phyloP scores from a whole-genome alignment of 148 eudicot genomes.

The Beta vulgaris region DNA sequence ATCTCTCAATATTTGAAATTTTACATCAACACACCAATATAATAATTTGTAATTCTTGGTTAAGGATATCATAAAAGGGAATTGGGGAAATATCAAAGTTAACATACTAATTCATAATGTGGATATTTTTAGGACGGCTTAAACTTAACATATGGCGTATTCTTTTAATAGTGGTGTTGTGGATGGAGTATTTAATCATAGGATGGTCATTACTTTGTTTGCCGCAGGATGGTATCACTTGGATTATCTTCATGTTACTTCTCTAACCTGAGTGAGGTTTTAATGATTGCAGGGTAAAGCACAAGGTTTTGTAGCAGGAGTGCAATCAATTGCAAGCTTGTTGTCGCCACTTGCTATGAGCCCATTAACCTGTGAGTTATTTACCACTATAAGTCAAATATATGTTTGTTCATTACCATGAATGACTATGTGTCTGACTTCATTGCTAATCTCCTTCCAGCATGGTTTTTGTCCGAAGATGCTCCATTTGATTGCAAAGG shows the following conservation, averaged over 20 bases:
- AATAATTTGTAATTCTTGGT: no score
- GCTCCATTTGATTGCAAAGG: constrained; percentile 47
- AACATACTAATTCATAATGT: no score
- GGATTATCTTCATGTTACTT: background rate
- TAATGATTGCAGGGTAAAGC: constrained; percentile 56
- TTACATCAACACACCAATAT: no score
- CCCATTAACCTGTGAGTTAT: constrained; percentile 70
- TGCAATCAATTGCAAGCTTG: constrained; percentile 70
- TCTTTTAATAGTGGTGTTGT: no score
- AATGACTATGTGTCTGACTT: background rate
- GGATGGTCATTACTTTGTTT: background rate
- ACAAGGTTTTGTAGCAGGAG: constrained; percentile 86
- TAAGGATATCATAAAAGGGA: no score
- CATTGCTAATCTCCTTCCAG: constrained; percentile 10
- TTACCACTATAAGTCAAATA: background rate
- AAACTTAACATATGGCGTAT: no score
- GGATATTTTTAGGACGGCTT: no score
- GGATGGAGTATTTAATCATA: no score
- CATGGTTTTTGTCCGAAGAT: constrained; percentile 36
- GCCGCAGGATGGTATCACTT: background rate
- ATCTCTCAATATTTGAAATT: no score
- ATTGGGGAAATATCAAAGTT: no score
- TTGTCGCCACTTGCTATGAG: constrained; percentile 83
- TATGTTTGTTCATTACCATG: background rate
- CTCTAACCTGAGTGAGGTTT: background rate